A percentile compares a stretch with the other conserved stretches of the same genome.
Evolutionary conservation across 2,329 filamentous ascomycete species (phyloP).

Genomic region (Ascochyta clinopodiicola): DNA sequence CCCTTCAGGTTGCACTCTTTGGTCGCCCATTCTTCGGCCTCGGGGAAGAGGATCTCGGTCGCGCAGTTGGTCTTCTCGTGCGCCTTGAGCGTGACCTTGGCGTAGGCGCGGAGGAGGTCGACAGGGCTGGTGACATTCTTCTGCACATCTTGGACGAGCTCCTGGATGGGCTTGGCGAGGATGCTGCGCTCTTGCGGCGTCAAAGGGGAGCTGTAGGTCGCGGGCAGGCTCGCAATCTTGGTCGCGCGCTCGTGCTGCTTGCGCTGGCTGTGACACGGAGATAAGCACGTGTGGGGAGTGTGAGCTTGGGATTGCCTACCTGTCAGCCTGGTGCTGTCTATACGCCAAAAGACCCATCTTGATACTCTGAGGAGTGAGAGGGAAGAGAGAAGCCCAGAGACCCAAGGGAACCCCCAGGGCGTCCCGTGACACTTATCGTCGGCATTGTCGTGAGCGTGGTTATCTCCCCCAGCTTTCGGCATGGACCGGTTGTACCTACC

Average conservation of each 20-base stretch:
- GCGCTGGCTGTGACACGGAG: slow-evolving; percentile 62
- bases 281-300: not conserved
- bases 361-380: slow-evolving; percentile 1
- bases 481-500: slow-evolving; percentile 18
- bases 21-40: slow-evolving; percentile 74
- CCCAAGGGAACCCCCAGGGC: not conserved
- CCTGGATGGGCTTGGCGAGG: slow-evolving; percentile 75
- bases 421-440: slow-evolving; percentile 19
- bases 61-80: slow-evolving; percentile 88
- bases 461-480: slow-evolving; percentile 18
- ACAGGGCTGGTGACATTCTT: slow-evolving; percentile 68
- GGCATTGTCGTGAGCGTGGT: slow-evolving; percentile 15
- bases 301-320: slow-evolving; percentile 57
- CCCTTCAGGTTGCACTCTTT: slow-evolving; percentile 74
- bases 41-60: slow-evolving; percentile 82
- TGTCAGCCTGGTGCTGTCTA: slow-evolving; percentile 73
- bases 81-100: slow-evolving; percentile 82
- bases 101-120: slow-evolving; percentile 82
- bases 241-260: slow-evolving; percentile 79
- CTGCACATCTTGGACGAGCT: slow-evolving; percentile 80
- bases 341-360: slow-evolving; percentile 68
- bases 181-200: slow-evolving; percentile 69
- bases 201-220: slow-evolving; percentile 70
- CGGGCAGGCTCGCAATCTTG: slow-evolving; percentile 71
- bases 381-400: slow-evolving; percentile 1